Evolutionary conservation across 108 stramenopile species (phyloP), one percentile per base, ranked within the genome.

Genomic region (Fragilariopsis cylindrus): DNA sequence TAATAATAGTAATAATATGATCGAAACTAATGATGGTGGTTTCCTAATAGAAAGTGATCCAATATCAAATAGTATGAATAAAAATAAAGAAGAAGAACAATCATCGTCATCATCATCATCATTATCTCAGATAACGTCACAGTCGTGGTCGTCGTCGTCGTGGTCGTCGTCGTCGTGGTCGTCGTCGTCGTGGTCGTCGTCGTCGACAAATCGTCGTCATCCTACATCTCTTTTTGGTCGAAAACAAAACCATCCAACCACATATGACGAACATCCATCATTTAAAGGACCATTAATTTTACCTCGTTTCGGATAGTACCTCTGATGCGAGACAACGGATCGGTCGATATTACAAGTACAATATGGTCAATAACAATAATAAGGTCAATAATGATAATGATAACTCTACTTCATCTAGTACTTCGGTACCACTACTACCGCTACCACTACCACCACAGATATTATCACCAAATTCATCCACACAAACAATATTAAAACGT

Each of bases 201-300:
- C 30, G 30, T 30, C 30, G 30, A 30, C 30, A 2, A 30, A 30
- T 2, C 30, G 30, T 0, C 30, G 30, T 30, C 58, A 12, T 11
- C 58, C 9, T 40, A 53, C 81, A n/a, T 80, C 72, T 21, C 71
- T 68, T 19, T n/a, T 79, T 52, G 81, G 78, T 9, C 78, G 73
- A 30, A 50, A 64, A 50, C 67, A 57, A 44, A 79, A 86, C 45
- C 85, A 84, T 48, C 83, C 83, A 19, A 84, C 85, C n/a, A 44
- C 77, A 3, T 86, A 82, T 53, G 83, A 86, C n/a, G 80, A 81
- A 41, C 68, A 76, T 50, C 85, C 85, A 13, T 53, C 76, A 1
- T 86, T 86, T 62, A 83, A 78, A 47, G 85, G 85, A 5, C 83
- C 78, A 19, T 44, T 86, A 19, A 18, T 50, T n/a, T 71, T 86